Percentiles rank a stretch among this genome's conserved stretches.
phyloP scores from a whole-genome alignment of 495 filamentous ascomycete species.

The Alectoria sarmentosa region DNA sequence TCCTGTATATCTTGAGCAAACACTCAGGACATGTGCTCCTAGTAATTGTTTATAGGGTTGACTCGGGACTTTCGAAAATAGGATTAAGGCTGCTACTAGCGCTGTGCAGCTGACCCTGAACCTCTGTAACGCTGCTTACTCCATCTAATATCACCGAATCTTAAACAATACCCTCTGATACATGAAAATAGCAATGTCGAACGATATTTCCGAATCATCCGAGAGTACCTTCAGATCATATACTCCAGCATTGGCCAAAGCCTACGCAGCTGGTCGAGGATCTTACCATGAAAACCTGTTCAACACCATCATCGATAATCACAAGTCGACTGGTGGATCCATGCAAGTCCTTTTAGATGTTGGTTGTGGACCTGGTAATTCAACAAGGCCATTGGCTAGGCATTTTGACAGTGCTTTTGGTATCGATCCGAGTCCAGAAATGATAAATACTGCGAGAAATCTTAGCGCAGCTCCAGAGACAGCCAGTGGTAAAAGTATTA shows the following conservation, averaged over 20 bases:
- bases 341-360: conserved; percentile 44
- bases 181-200: neutral
- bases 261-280: conserved; percentile 39
- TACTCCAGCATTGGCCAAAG: conserved; percentile 36
- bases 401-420: conserved; percentile 45
- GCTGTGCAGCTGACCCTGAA: too few species aligned
- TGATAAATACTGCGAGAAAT: conserved; percentile 43
- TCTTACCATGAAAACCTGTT: conserved; percentile 40
- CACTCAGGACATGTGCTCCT: too few species aligned
- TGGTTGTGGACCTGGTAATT: conserved; percentile 50
- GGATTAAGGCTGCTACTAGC: too few species aligned
- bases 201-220: conserved; percentile 26
- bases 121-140: too few species aligned
- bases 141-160: too few species aligned
- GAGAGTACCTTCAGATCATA: conserved; percentile 42
- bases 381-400: conserved; percentile 33
- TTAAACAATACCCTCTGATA: too few species aligned
- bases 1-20: too few species aligned
- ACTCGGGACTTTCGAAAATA: too few species aligned
- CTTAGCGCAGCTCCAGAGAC: conserved; percentile 31
- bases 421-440: conserved; percentile 44
- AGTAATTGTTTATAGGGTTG: too few species aligned
- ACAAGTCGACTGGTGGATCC: conserved; percentile 42
- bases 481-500: conserved; percentile 29
- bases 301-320: conserved; percentile 42